Evolutionary conservation across 441 rosid species (phyloP).

Genomic region (Populus hybrid): DNA sequence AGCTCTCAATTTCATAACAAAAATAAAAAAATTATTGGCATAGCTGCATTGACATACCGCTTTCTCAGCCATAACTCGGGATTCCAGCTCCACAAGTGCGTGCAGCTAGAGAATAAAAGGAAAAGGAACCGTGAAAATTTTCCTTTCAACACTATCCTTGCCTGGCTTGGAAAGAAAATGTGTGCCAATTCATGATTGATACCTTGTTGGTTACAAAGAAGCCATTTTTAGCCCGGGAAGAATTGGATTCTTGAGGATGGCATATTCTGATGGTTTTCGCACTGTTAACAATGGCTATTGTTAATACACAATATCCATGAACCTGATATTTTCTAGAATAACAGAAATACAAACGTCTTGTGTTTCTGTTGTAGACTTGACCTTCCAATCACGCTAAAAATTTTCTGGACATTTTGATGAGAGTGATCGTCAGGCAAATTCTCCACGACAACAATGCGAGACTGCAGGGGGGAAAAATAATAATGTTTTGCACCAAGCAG

Average conservation of each 20-base stretch:
- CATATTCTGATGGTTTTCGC: constrained; percentile 81
- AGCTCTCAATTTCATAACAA: constrained; percentile 5
- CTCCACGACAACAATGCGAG: constrained; percentile 84
- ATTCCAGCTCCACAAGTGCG: constrained; percentile 83
- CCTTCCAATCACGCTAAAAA: constrained; percentile 77
- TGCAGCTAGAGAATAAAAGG: constrained; percentile 45
- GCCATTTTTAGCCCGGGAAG: constrained; percentile 62
- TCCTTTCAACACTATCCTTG: too few relatives aligned
- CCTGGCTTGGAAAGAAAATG: neutral
- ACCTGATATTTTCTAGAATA: neutral
- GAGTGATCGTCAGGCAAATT: constrained; percentile 98
- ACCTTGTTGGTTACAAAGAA: constrained; percentile 81
- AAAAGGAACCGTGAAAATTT: neutral
- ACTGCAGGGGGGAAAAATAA: constrained; percentile 43
- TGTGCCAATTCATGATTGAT: constrained; percentile 8
- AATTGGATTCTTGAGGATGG: constrained; percentile 80
- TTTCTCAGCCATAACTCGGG: constrained; percentile 58
- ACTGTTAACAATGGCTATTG: constrained; percentile 32
- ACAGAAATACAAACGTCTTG: neutral
- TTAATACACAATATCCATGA: constrained; percentile 1
- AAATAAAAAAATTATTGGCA: neutral
- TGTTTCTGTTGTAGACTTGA: constrained; percentile 5
- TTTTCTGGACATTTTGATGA: constrained; percentile 84
- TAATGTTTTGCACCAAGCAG: neutral
- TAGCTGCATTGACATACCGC: constrained; percentile 51